Percentiles rank a stretch among this genome's conserved stretches.
Conservation (phyloP, 108 stramenopile species). For the Nitzschia putrida region DNA sequence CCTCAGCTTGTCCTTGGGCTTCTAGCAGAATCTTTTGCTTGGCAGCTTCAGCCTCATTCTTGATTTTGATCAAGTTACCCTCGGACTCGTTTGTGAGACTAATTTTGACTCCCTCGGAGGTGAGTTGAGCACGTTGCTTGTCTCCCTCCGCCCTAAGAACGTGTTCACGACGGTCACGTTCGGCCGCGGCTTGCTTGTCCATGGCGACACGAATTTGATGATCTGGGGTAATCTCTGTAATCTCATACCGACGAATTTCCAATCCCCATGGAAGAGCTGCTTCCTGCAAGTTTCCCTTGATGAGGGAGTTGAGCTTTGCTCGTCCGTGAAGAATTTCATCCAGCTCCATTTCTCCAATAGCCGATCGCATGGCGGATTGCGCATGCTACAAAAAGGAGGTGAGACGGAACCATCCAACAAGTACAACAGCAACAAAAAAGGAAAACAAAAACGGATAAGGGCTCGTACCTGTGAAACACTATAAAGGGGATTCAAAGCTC, state of each 20-base stretch:
- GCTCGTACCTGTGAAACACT: conserved; percentile 87
- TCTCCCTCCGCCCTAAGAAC: conserved; percentile 95
- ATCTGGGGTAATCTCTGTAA: conserved; percentile 97
- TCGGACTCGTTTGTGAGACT: conserved; percentile 96
- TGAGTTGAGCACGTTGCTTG: conserved; percentile 87
- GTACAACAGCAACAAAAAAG: background rate
- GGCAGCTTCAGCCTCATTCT: conserved; percentile 91
- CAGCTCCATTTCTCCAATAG: conserved; percentile 98
- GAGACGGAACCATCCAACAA: background rate
- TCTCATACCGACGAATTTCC: conserved; percentile 93
- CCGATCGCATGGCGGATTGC: conserved; percentile 96
- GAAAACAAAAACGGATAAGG: background rate
- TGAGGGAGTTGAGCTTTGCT: conserved; percentile 85
- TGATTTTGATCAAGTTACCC: conserved; percentile 88
- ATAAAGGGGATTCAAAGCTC: conserved; percentile 94
- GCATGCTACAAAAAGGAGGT: conserved; percentile 62
- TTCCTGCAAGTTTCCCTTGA: conserved; percentile 90
- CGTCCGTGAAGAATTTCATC: conserved; percentile 98
- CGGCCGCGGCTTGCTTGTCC: conserved; percentile 98
- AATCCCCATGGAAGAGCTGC: conserved; percentile 96
- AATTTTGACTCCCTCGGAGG: conserved; percentile 95
- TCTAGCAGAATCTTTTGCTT: conserved; percentile 81
- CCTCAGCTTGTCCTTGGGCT: conserved; percentile 92
- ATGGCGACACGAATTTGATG: conserved; percentile 93
- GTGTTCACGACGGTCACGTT: conserved; percentile 91